These are phyloP conservation scores for Colletotrichum eremochloae DNA, from an alignment of 2,329 filamentous ascomycete genomes.

Conservation along the genomic window DNA sequence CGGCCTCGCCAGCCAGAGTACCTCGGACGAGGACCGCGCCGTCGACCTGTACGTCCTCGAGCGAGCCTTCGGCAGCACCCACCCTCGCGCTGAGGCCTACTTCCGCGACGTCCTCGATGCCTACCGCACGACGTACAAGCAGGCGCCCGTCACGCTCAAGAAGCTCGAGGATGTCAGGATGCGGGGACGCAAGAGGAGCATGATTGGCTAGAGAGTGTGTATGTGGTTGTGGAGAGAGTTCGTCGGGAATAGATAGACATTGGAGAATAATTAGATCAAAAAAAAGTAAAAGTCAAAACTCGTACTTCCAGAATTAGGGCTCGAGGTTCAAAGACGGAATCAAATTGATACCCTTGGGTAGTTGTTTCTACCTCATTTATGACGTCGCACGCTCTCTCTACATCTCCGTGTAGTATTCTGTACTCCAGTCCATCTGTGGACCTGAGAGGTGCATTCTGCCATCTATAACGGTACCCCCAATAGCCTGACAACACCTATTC, in stretches of 20 bases:
- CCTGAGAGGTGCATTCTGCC: slow-evolving; percentile 29
- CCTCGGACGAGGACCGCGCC: slow-evolving; percentile 90
- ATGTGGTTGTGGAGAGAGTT: no score
- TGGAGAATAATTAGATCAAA: not conserved
- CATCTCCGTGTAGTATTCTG: not conserved
- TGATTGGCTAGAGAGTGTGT: slow-evolving; percentile 76
- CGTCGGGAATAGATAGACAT: slow-evolving; percentile 37
- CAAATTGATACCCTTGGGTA: slow-evolving; percentile 38
- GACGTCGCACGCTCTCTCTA: not conserved
- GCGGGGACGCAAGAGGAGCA: slow-evolving; percentile 95
- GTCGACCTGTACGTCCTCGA: slow-evolving; percentile 98
- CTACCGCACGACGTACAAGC: slow-evolving; percentile 82
- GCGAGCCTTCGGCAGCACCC: slow-evolving; percentile 93
- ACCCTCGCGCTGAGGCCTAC: slow-evolving; percentile 84
- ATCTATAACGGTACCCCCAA: slow-evolving; percentile 16
- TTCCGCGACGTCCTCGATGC: slow-evolving; percentile 80
- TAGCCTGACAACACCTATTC: slow-evolving; percentile 3
- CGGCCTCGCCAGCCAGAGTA: slow-evolving; percentile 84
- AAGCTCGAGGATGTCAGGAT: slow-evolving; percentile 92
- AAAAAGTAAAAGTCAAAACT: slow-evolving; percentile 40
- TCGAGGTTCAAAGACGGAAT: slow-evolving; percentile 16
- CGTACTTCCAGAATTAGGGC: slow-evolving; percentile 1
- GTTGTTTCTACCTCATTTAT: slow-evolving; percentile 19
- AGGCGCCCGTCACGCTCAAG: slow-evolving; percentile 79
- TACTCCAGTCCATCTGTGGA: slow-evolving; percentile 17